Percentiles rank a stretch among this genome's conserved stretches.
These are phyloP conservation scores for Solanum aculeatissimum DNA, from an alignment of 305 asterid genomes.

Conservation along the genomic window DNA sequence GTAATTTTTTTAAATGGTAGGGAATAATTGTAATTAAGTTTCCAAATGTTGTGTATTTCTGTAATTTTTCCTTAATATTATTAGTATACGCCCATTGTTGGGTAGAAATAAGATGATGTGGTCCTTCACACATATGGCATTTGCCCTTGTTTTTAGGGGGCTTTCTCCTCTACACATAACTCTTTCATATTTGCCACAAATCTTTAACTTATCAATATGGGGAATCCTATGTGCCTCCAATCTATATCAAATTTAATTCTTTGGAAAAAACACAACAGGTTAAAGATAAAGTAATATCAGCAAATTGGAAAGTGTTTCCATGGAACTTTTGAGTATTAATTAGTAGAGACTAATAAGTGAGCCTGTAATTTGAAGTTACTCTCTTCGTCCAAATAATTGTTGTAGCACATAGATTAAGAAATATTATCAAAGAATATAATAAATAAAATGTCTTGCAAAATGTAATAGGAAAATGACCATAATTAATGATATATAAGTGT, in stretches of 20 bases:
- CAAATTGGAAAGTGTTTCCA: neutral
- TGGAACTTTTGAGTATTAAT: neutral
- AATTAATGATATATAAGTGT: too few relatives aligned
- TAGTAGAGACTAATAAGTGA: neutral
- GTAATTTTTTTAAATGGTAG: too few relatives aligned
- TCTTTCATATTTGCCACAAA: neutral
- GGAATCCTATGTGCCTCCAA: neutral
- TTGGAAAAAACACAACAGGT: neutral
- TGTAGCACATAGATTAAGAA: too few relatives aligned
- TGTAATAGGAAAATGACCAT: too few relatives aligned
- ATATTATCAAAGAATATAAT: too few relatives aligned
- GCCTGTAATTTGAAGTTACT: neutral
- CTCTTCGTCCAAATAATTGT: too few relatives aligned
- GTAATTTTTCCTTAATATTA: too few relatives aligned
- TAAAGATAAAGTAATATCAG: neutral
- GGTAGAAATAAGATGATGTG: neutral
- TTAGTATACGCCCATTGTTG: neutral
- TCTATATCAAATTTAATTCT: neutral
- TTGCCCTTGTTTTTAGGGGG: slow-evolving; percentile 33
- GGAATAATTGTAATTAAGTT: too few relatives aligned
- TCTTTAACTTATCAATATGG: neutral
- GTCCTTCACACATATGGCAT: neutral
- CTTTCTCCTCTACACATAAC: neutral
- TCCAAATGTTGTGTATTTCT: too few relatives aligned
- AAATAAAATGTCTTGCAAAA: too few relatives aligned